Evolutionary conservation across 306 rosid genomes (phyloP), one percentile per base, ranked within the genome.

Genomic region (Echinosophora koreensis): DNA sequence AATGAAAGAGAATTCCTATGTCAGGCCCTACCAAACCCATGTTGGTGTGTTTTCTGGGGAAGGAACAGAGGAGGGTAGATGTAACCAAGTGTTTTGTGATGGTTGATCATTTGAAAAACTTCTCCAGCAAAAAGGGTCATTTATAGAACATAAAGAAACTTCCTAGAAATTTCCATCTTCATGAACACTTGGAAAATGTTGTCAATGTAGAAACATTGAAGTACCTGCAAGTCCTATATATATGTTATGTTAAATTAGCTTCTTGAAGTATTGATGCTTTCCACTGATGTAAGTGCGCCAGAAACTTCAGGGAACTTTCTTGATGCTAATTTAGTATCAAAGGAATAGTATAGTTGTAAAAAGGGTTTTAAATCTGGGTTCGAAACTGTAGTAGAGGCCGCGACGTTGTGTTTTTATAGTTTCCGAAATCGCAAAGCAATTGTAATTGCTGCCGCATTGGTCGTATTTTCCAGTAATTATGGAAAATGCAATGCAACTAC

Each of bases 261-360:
- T 59, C 51, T 72, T 67, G 41, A 34, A 68, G 52, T n/a, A 8
- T 35, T 68, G 72, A 27, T 63, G 76, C 15, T 69, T 57, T 57
- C 18, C 6, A 5, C 27, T 57, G 46, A 34, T 64, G 34, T n/a
- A 39, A 52, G 46, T 68, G 30, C 28, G 67, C n/a, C 17, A 62
- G 88, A 85, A 85, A 66, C 81, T 81, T 85, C 86, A 68, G 4
- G 38, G 81, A 78, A 81, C 42, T 81, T 70, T 73, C 86, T 47
- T 60, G 17, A 35, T 44, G 73, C 30, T 46, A 15, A 57, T 66
- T 60, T 38, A 38, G 79, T 66, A 49, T 57, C 5, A 12, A 71
- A 66, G 50, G 32, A 65, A 57, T 18, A 55, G 66, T 64, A 22
- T 64, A 22, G 41, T 71, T 37, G 3, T 46, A 61, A n/a, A 10